phyloP scores from a whole-genome alignment of 1,139 yeast genomes.

The Yamadazyma sp. region DNA sequence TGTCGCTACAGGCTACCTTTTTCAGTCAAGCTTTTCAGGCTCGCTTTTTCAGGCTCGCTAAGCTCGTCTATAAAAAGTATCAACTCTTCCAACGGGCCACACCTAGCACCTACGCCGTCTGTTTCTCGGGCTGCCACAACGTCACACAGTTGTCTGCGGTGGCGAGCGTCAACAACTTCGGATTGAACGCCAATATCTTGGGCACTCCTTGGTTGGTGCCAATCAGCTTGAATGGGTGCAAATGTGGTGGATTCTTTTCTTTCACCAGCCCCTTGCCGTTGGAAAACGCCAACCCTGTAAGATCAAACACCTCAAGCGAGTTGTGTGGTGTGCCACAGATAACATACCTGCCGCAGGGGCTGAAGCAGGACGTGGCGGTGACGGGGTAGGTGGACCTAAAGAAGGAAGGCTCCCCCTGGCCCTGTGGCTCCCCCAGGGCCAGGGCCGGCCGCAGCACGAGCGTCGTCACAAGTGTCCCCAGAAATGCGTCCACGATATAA shows the following conservation, averaged over 20 bases:
- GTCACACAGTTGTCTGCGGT: constrained; percentile 67
- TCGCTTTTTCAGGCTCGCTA: too few relatives aligned
- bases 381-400: constrained; percentile 39
- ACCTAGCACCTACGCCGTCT: too few relatives aligned
- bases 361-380: constrained; percentile 63
- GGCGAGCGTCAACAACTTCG: constrained; percentile 72
- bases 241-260: constrained; percentile 20
- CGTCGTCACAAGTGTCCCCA: constrained; percentile 57
- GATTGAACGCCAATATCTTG: constrained; percentile 71
- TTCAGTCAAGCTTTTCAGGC: too few relatives aligned
- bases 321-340: constrained; percentile 63
- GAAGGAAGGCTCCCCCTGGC: constrained; percentile 17
- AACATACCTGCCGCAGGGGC: constrained; percentile 81
- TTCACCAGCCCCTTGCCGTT: constrained; percentile 21
- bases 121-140: constrained; percentile 36
- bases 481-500: constrained; percentile 69
- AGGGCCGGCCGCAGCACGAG: constrained; percentile 30
- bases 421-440: constrained; percentile 13
- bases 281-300: constrained; percentile 35
- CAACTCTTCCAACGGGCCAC: too few relatives aligned
- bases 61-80: too few relatives aligned
- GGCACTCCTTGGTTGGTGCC: constrained; percentile 44
- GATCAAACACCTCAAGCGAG: constrained; percentile 63
- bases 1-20: too few relatives aligned
- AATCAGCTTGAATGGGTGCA: constrained; percentile 27